Base-by-base conservation (phyloP, 306 rosid species). In the Trifolium repens region DNA sequence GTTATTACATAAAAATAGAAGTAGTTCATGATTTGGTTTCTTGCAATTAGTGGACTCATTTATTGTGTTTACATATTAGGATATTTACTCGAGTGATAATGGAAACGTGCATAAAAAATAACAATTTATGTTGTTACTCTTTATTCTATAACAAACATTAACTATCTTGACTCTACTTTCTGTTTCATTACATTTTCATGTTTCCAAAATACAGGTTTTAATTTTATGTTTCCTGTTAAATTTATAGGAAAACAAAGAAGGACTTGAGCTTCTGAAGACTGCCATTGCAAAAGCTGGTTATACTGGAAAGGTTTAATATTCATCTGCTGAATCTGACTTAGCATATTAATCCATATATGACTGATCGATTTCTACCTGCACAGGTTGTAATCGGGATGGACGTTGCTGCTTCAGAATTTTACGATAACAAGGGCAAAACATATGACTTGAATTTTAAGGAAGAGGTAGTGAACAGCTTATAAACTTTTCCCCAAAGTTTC, bases 361-460 rank as follows among this genome's bases (percentile, higher is more conserved):
- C 58, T 81, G 50, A 81, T 69, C 74, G 39, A 32, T 67, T 43
- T 74, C 64, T 35, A 47, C 69, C 4, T 54, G 15, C 22, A 34
- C 71, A 94, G 98, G 98, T 94, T 78, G 96, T 94, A 40, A 92
- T 94, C 49, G 99, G 99, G 37, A 94, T 94, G 99, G 99, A 94
- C 68, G 99, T 94, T 87, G 99, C 99, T 78, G 99, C 99, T 37
- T 94, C 99, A 4, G 99, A 94, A 79, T 94, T 94, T 77, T 94
- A 78, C 60, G 69, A 80, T 62, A 85, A 72, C 49, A 58, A 86
- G 57, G 96, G 82, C 75, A 87, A 92, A 64, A 92, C 89, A 63
- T 94, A 94, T 61, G 97, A 94, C 85, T 81, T 94, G 85, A 94
- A 94, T 83, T 94, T 94, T 71, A 94, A 94, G 91, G 99, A 90